Evolutionary conservation across 768 basidiomycete species (phyloP), one percentile per base, ranked within the genome.

Genomic region (Cystoderma amianthinum): DNA sequence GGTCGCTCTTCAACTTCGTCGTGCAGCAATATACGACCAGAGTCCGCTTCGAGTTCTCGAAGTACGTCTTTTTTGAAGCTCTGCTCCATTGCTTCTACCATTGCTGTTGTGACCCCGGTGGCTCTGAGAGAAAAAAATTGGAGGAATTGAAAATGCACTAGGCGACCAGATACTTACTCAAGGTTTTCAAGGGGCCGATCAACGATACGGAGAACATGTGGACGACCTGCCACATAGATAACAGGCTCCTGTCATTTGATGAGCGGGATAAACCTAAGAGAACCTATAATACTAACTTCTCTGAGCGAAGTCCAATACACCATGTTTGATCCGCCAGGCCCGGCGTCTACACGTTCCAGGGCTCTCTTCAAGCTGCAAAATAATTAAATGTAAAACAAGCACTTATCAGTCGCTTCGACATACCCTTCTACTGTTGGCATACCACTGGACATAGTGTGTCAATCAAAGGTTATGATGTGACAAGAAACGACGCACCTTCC

Each of bases 231-330:
- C 35, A 96, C 74, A 53, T 93, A 96, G 33, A 97, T 71, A 3
- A 98, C 95, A 18, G 94, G 94, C 65, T 96, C 94, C 85, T 89
- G 42, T 12, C n/a, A n/a, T n/a, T n/a, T n/a, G n/a, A n/a, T n/a
- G n/a, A n/a, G n/a, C n/a, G n/a, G n/a, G n/a, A n/a, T n/a, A n/a
- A n/a, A n/a, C n/a, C n/a, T n/a, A n/a, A n/a, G n/a, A n/a, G n/a
- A n/a, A n/a, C n/a, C n/a, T n/a, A n/a, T n/a, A n/a, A n/a, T n/a
- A 46, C 63, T 43, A 38, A 85, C 89, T 68, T 97, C 93, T 55
- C 96, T 75, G 44, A 99, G 60, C 0, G 89, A 94, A n/a, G 93
- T 97, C 96, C 96, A 98, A 45, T 78, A 82, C 11, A 93, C 84
- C 48, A 60, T 74, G 43, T 88, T 85, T 18, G 63, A 53, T 1